Conservation (phyloP, 306 rosid genomes). For the Trifolium pratense region DNA sequence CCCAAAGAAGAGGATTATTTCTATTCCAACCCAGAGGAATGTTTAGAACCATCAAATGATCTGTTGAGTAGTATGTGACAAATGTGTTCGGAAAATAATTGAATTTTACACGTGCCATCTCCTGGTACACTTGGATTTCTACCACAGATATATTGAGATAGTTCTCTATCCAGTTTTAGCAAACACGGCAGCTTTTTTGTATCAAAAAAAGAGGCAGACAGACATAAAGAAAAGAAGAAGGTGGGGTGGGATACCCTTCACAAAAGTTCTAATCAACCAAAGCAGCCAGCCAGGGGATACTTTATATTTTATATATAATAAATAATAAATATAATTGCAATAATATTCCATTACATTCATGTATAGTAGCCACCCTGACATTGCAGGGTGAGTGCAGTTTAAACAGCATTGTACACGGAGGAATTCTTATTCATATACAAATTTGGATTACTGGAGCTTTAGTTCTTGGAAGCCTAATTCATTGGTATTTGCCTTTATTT, state of each 20-base stretch:
- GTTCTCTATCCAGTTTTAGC: conserved; percentile 50
- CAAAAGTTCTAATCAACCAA: conserved; percentile 48
- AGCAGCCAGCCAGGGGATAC: conserved; percentile 53
- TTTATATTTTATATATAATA: conserved; percentile 45
- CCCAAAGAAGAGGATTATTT: conserved; percentile 99
- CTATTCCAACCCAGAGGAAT: conserved; percentile 91
- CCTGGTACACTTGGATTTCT: conserved; percentile 56
- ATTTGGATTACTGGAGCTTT: conserved; percentile 59
- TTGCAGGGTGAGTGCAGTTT: conserved; percentile 75
- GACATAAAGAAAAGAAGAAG: conserved; percentile 32
- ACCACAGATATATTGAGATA: conserved; percentile 44
- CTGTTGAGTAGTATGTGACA: conserved; percentile 64
- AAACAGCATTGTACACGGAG: conserved; percentile 63
- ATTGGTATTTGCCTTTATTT: conserved; percentile 43
- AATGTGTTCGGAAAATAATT: conserved; percentile 40
- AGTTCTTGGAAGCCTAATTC: conserved; percentile 51
- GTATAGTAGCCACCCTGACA: conserved; percentile 94
- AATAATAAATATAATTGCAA: conserved; percentile 50
- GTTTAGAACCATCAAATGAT: conserved; percentile 63
- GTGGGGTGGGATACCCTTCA: conserved; percentile 43
- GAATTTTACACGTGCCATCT: conserved; percentile 47
- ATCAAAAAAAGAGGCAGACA: conserved; percentile 44
- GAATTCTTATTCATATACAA: conserved; percentile 53
- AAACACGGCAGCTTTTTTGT: conserved; percentile 48
- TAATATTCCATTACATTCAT: conserved; percentile 72